Evolutionary conservation across 148 eudicot genomes (phyloP).

Genomic region (Vaccinium macrocarpon): DNA sequence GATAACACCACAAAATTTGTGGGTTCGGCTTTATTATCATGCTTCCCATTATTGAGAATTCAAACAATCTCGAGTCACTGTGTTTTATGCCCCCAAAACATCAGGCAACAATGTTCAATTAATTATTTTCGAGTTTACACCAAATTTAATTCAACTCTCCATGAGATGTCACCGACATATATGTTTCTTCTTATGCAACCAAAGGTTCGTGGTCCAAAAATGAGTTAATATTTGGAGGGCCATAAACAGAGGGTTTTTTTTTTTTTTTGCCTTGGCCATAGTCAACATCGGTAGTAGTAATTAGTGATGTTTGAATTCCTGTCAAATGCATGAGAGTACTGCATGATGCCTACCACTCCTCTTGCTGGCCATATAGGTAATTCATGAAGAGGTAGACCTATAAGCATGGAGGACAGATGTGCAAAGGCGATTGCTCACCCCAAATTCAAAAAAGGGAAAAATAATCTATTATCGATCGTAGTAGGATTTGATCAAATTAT

Average conservation of each 20-base stretch:
- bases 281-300: too few species aligned
- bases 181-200: conserved; percentile 3
- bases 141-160: background rate
- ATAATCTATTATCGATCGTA: too few species aligned
- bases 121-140: background rate
- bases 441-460: too few species aligned
- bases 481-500: background rate
- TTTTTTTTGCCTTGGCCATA: too few species aligned
- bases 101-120: background rate
- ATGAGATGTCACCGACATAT: background rate
- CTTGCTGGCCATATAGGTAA: too few species aligned
- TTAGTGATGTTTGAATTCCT: too few species aligned
- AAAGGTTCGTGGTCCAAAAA: background rate
- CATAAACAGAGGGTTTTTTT: background rate
- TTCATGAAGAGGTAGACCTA: too few species aligned
- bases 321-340: too few species aligned
- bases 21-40: background rate
- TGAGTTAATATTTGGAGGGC: background rate
- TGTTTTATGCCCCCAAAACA: background rate
- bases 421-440: too few species aligned
- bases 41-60: background rate
- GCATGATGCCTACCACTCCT: too few species aligned
- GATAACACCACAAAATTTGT: too few species aligned
- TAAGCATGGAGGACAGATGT: too few species aligned
- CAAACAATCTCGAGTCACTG: background rate